A percentile compares a stretch with the other conserved stretches of the same genome.
Conservation (phyloP, 2,329 filamentous ascomycete species). For the Phaeosphaeria sp. region DNA sequence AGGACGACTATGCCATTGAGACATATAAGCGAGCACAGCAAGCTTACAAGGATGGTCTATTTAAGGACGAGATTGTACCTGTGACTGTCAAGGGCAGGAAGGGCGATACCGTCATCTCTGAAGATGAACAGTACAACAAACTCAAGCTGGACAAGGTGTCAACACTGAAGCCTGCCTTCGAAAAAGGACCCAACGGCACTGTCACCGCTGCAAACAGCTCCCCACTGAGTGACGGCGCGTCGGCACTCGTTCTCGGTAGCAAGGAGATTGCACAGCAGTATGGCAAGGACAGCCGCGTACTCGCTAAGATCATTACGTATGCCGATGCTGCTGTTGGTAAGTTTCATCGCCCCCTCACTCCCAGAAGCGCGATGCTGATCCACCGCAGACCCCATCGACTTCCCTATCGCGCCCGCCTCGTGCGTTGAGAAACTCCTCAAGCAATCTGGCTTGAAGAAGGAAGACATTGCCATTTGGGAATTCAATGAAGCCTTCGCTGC, state of each 20-base stretch:
- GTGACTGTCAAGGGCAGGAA: conserved; percentile 86
- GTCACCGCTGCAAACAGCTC: conserved; percentile 95
- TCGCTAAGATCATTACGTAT: conserved; percentile 84
- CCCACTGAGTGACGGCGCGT: conserved; percentile 93
- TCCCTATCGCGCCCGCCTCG: conserved; percentile 89
- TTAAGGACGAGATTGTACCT: conserved; percentile 87
- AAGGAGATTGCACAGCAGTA: conserved; percentile 81
- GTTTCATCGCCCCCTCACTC: conserved; percentile 4
- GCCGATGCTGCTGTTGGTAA: conserved; percentile 80
- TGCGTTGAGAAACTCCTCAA: conserved; percentile 89
- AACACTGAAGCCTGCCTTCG: conserved; percentile 88
- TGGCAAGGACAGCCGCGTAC: conserved; percentile 75
- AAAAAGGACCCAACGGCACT: conserved; percentile 86
- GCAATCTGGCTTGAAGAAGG: conserved; percentile 86
- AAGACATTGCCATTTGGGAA: conserved; percentile 94
- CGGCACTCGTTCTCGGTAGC: conserved; percentile 84
- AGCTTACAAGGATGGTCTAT: conserved; percentile 82
- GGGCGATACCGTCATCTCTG: conserved; percentile 75
- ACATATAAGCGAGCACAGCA: conserved; percentile 89
- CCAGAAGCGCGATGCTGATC: conserved; percentile 9
- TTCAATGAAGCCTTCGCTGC: conserved; percentile 98
- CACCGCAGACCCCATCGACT: conserved; percentile 77
- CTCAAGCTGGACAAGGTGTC: conserved; percentile 86
- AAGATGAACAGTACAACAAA: conserved; percentile 89
- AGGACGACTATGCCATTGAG: conserved; percentile 88